A percentile compares a stretch with the other conserved stretches of the same genome.
phyloP scores from a whole-genome alignment of 805 yeast species.

The Komagataella pastoris region DNA sequence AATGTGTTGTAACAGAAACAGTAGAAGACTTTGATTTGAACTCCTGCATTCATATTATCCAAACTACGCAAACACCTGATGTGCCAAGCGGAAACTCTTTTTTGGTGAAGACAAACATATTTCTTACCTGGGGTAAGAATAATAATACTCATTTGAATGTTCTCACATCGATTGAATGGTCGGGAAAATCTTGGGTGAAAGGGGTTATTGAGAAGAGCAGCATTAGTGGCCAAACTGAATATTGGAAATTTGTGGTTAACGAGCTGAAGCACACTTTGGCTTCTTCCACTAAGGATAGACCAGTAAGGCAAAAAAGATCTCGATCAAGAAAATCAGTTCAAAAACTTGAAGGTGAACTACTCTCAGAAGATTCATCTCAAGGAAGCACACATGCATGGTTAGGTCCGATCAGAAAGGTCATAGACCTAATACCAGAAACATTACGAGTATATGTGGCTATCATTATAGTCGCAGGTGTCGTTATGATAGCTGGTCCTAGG shows the following conservation, averaged over 20 bases:
- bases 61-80: slow-evolving; percentile 59
- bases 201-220: slow-evolving; percentile 66
- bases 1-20: slow-evolving; percentile 48
- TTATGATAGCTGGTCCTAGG: background rate
- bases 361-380: background rate
- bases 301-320: background rate
- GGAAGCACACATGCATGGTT: background rate
- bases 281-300: background rate
- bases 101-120: slow-evolving; percentile 41
- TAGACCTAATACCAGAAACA: background rate
- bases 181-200: slow-evolving; percentile 68
- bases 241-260: slow-evolving; percentile 32
- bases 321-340: background rate
- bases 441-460: background rate
- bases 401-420: background rate
- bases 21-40: slow-evolving; percentile 38
- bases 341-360: background rate
- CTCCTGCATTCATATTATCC: slow-evolving; percentile 33
- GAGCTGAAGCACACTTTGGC: slow-evolving; percentile 23
- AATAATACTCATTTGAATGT: slow-evolving; percentile 40
- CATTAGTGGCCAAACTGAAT: slow-evolving; percentile 56
- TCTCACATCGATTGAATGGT: slow-evolving; percentile 52
- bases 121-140: slow-evolving; percentile 48
- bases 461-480: background rate
- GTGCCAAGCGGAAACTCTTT: slow-evolving; percentile 73